These are phyloP conservation scores for Vitis amurensis DNA, from an alignment of 164 flowering plant genomes.

Conservation along the genomic window DNA sequence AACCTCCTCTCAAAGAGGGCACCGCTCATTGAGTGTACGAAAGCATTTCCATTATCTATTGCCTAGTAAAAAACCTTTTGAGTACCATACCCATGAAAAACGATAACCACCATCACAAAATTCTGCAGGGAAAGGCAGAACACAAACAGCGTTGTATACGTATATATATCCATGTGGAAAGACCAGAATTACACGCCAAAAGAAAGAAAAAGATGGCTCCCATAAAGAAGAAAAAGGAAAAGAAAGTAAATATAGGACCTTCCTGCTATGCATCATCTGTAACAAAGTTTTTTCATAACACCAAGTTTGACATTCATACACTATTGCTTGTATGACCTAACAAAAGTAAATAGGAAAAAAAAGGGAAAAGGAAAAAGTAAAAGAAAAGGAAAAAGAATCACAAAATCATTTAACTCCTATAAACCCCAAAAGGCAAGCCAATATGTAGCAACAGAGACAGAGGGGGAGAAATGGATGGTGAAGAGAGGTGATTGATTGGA, in stretches of 20 bases:
- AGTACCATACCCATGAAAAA: too few species aligned
- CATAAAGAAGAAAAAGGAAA: conserved; percentile 10
- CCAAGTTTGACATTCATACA: conserved; percentile 29
- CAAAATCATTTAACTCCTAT: conserved; percentile 33
- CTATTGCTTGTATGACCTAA: conserved; percentile 25
- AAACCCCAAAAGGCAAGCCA: conserved; percentile 13
- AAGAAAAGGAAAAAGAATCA: conserved; percentile 14
- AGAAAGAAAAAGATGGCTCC: conserved; percentile 8
- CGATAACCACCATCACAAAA: too few species aligned
- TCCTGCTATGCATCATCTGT: conserved; percentile 23
- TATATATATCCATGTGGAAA: background rate
- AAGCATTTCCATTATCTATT: too few species aligned
- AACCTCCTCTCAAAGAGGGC: too few species aligned
- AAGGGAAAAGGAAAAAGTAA: background rate
- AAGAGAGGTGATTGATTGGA: background rate
- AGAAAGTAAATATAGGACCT: background rate
- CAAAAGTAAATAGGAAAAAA: conserved; percentile 7
- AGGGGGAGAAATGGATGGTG: background rate
- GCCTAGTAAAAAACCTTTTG: too few species aligned
- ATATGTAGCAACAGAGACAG: conserved; percentile 6
- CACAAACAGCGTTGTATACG: background rate
- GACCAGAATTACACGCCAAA: conserved; percentile 4
- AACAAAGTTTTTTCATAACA: conserved; percentile 16
- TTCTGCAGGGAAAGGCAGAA: background rate
- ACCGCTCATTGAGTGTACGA: too few species aligned